Base-by-base conservation (phyloP, 192 early-diverging fungal genomes). In the Chytriomyces sp. region DNA sequence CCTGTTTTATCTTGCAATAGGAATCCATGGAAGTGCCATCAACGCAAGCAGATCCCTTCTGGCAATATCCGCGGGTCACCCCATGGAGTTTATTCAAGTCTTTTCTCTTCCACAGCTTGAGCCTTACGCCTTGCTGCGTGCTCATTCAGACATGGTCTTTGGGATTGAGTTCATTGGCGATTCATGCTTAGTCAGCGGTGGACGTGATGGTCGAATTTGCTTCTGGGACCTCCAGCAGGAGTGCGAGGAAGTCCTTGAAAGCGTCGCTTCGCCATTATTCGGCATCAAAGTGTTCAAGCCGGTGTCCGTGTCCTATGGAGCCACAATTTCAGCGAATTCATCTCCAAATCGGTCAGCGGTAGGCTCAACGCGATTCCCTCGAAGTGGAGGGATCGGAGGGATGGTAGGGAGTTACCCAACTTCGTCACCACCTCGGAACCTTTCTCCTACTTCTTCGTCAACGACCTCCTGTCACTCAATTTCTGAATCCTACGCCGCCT, bases 71-170 rank as follows among this genome's bases (percentile, higher is more conserved):
- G 79, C 82, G 17, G 88, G 89, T 12, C 74, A 82, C 0, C 88
- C 88, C 0, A 72, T 78, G 49, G 88, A 89, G 55, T 75, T 76
- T 22, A 89, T 89, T 49, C 75, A 84, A 34, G 74, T 92, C 33
- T 91, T 89, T 52, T 53, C 70, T 4, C 69, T 92, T 7, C 91
- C 91, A 14, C 70, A 74, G n/a, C 81, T 90, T 58, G 78, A 80
- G 32, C 82, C 85, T 19, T 64, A 85, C 25, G 86, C 81, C 0
- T 52, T 91, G 12, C 81, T 91, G 59, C 80, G 77, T 34, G 87
- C 86, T 25, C 91, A 92, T 65, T 59, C 65, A 32, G 91, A 91
- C 64, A 78, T 91, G 54, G 89, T 90, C 3, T 92, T 92, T 72
- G 76, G 86, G 0, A 57, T 92, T 40, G 75, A 69, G 1, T 92